phyloP scores from a whole-genome alignment of 2,329 filamentous ascomycete species.

The Samsoniella hepiali region DNA sequence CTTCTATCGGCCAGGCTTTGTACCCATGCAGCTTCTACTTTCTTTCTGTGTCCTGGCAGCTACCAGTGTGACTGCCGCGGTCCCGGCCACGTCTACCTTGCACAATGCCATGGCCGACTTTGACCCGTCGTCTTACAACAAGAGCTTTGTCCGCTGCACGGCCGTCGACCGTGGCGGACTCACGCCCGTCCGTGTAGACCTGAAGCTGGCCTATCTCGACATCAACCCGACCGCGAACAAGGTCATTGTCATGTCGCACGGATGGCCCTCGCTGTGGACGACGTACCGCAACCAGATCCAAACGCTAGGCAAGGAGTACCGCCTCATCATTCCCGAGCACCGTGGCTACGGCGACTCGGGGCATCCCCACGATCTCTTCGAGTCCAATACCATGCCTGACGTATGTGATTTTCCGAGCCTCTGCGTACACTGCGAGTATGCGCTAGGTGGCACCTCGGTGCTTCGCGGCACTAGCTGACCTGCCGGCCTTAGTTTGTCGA shows the following conservation, averaged over 20 bases:
- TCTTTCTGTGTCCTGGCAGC: too few relatives aligned
- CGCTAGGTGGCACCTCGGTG: too few relatives aligned
- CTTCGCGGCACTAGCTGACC: neutral
- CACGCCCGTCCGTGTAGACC: slow-evolving; percentile 7
- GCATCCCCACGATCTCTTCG: slow-evolving; percentile 16
- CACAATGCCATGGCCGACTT: neutral
- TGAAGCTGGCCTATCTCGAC: slow-evolving; percentile 17
- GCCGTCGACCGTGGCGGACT: slow-evolving; percentile 12
- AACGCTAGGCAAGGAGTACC: slow-evolving; percentile 16
- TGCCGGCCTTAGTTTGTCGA: slow-evolving; percentile 7
- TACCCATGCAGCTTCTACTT: too few relatives aligned
- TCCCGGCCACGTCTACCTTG: neutral
- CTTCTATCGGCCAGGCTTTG: too few relatives aligned
- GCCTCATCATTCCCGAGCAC: slow-evolving; percentile 14
- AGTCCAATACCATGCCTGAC: slow-evolving; percentile 20
- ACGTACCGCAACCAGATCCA: slow-evolving; percentile 19
- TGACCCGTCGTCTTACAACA: slow-evolving; percentile 8
- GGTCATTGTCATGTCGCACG: slow-evolving; percentile 18
- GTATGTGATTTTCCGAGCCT: neutral
- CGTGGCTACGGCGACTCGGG: slow-evolving; percentile 14
- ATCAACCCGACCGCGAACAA: slow-evolving; percentile 16
- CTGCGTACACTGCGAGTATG: too few relatives aligned
- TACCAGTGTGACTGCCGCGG: too few relatives aligned
- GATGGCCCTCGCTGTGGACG: slow-evolving; percentile 18
- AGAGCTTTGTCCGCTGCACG: slow-evolving; percentile 2